A percentile compares a stretch with the other conserved stretches of the same genome.
These are phyloP conservation scores for Yamadazyma blattariae DNA, from an alignment of 1,139 yeast genomes.

Conservation along the genomic window DNA sequence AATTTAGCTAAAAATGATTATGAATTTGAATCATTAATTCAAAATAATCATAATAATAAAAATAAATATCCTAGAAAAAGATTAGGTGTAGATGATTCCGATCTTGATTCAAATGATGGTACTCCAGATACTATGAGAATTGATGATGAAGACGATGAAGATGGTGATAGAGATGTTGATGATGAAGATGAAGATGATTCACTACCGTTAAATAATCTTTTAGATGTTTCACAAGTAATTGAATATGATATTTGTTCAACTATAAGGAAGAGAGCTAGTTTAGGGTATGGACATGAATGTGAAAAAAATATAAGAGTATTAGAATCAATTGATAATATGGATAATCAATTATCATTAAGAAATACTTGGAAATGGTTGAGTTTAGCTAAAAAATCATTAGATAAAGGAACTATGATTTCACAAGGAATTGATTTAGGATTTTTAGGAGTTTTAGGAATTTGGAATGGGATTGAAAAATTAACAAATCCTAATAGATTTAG, in stretches of 20 bases:
- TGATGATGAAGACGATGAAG: slow-evolving; percentile 18
- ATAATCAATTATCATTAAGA: slow-evolving; percentile 57
- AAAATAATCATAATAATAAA: slow-evolving; percentile 19
- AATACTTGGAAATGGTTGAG: slow-evolving; percentile 91
- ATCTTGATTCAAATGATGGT: slow-evolving; percentile 20
- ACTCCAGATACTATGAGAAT: slow-evolving; percentile 12
- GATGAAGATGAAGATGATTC: slow-evolving; percentile 23
- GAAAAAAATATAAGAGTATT: slow-evolving; percentile 60
- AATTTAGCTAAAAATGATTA: slow-evolving; percentile 23
- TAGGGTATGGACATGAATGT: slow-evolving; percentile 76
- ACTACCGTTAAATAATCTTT: slow-evolving; percentile 29
- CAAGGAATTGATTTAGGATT: slow-evolving; percentile 76
- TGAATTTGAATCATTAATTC: slow-evolving; percentile 30
- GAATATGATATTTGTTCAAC: slow-evolving; percentile 63
- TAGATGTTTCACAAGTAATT: slow-evolving; percentile 38
- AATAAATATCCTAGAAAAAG: slow-evolving; percentile 2
- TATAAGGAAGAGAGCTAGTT: slow-evolving; percentile 65
- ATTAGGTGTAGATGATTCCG: slow-evolving; percentile 16
- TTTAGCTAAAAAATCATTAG: slow-evolving; percentile 65
- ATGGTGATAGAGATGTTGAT: slow-evolving; percentile 11
- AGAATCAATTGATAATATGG: slow-evolving; percentile 51
- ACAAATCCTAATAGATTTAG: slow-evolving; percentile 53
- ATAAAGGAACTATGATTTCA: slow-evolving; percentile 66
- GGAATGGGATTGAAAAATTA: slow-evolving; percentile 77
- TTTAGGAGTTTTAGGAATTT: slow-evolving; percentile 84